Evolutionary conservation across 768 basidiomycete genomes (phyloP).

Genomic region (Agrocybe chaxingu): DNA sequence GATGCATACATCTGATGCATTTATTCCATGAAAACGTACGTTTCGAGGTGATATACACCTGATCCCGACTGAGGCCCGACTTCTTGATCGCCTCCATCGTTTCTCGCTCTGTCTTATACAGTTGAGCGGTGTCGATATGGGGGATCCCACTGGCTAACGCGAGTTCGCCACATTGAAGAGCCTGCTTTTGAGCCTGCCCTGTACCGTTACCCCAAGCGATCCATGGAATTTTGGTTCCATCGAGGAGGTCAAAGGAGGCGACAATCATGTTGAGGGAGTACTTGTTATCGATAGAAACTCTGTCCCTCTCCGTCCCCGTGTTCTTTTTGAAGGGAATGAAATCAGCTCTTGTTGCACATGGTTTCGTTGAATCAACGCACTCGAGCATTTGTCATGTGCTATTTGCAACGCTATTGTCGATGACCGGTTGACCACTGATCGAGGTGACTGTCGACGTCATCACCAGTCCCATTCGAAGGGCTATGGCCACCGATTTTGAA

Average conservation of each 20-base stretch:
- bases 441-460: too few relatives aligned
- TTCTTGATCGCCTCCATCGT: slow-evolving; percentile 35
- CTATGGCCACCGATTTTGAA: too few relatives aligned
- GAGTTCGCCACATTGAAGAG: slow-evolving; percentile 23
- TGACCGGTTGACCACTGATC: too few relatives aligned
- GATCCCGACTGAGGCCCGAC: slow-evolving; percentile 30
- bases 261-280: neutral
- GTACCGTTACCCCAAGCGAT: slow-evolving; percentile 49
- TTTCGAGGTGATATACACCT: slow-evolving; percentile 50
- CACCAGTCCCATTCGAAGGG: too few relatives aligned
- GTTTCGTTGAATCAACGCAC: too few relatives aligned
- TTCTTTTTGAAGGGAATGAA: neutral
- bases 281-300: too few relatives aligned
- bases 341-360: too few relatives aligned
- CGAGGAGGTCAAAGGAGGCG: slow-evolving; percentile 22
- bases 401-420: too few relatives aligned
- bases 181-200: slow-evolving; percentile 28
- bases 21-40: slow-evolving; percentile 14
- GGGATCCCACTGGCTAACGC: slow-evolving; percentile 40
- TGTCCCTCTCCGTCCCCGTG: too few relatives aligned
- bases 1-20: neutral
- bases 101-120: slow-evolving; percentile 42
- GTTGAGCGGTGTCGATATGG: slow-evolving; percentile 52
- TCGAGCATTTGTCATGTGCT: too few relatives aligned
- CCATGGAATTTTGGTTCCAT: slow-evolving; percentile 41